These are phyloP conservation scores for Pseudogymnoascus sp. DNA, from an alignment of 2,329 filamentous ascomycete species.

Conservation along the genomic window DNA sequence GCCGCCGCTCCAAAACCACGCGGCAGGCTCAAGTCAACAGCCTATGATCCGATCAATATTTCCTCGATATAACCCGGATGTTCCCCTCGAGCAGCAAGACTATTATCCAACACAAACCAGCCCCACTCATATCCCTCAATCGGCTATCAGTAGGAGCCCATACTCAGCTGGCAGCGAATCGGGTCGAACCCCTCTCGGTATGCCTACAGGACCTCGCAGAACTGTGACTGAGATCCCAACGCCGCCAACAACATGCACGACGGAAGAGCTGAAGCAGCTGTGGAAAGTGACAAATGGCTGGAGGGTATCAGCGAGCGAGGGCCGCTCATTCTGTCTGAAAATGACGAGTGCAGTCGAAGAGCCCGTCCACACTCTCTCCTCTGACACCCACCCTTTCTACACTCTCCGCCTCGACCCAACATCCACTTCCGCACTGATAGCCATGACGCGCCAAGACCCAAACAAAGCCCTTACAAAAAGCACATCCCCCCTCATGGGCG, in stretches of 20 bases:
- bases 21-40: constrained; percentile 20
- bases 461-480: constrained; percentile 34
- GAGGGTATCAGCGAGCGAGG: constrained; percentile 51
- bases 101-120: constrained; percentile 61
- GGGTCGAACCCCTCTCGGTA: constrained; percentile 19
- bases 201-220: constrained; percentile 8
- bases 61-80: constrained; percentile 60
- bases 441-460: constrained; percentile 51
- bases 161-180: constrained; percentile 36
- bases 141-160: constrained; percentile 56
- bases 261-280: constrained; percentile 52
- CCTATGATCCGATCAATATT: constrained; percentile 62
- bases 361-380: constrained; percentile 58
- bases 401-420: constrained; percentile 55
- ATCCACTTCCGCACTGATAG: constrained; percentile 52
- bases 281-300: constrained; percentile 66
- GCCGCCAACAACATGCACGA: constrained; percentile 20
- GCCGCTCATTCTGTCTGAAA: constrained; percentile 49
- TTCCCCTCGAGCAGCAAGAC: constrained; percentile 57
- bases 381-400: constrained; percentile 55
- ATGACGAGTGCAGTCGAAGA: constrained; percentile 48
- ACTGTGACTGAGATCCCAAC: not conserved
- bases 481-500: constrained; percentile 17
- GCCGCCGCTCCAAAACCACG: constrained; percentile 32
- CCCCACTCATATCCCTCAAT: constrained; percentile 53